These are phyloP conservation scores for Kuraishia borneana DNA, from an alignment of 805 yeast species.

Conservation along the genomic window DNA sequence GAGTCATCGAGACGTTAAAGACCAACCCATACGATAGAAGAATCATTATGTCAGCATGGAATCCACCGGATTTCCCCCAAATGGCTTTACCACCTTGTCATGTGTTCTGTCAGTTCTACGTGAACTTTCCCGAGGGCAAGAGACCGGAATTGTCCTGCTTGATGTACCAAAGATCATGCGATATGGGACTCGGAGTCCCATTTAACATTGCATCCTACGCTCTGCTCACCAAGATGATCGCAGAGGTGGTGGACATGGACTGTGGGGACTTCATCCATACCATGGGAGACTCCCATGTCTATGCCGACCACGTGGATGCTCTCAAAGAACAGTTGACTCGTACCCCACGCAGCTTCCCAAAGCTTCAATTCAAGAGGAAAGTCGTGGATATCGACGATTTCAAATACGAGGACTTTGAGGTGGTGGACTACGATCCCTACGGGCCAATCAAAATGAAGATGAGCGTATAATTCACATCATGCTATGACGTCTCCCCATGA, in stretches of 20 bases:
- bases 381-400: conserved; percentile 77
- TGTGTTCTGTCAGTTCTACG: conserved; percentile 91
- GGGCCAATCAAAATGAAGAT: conserved; percentile 86
- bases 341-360: conserved; percentile 74
- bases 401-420: conserved; percentile 77
- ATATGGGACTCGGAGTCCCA: conserved; percentile 99
- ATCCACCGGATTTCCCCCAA: conserved; percentile 83
- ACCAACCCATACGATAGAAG: conserved; percentile 91
- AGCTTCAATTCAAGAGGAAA: conserved; percentile 53
- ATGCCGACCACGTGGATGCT: conserved; percentile 88
- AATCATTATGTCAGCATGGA: conserved; percentile 95
- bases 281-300: conserved; percentile 95
- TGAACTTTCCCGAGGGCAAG: conserved; percentile 55
- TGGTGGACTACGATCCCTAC: conserved; percentile 71
- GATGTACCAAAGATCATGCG: conserved; percentile 95
- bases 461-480: conserved; percentile 56
- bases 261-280: conserved; percentile 94
- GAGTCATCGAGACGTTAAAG: conserved; percentile 68
- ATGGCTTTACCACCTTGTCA: conserved; percentile 99
- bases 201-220: conserved; percentile 97
- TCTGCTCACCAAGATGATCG: conserved; percentile 84
- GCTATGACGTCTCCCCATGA: conserved; percentile 2
- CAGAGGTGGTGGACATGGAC: conserved; percentile 89
- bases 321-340: conserved; percentile 70
- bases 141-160: conserved; percentile 75